A percentile compares a stretch with the other conserved stretches of the same genome.
phyloP scores from a whole-genome alignment of 768 basidiomycete species.

The Gloeopeniophorella convolvens region DNA sequence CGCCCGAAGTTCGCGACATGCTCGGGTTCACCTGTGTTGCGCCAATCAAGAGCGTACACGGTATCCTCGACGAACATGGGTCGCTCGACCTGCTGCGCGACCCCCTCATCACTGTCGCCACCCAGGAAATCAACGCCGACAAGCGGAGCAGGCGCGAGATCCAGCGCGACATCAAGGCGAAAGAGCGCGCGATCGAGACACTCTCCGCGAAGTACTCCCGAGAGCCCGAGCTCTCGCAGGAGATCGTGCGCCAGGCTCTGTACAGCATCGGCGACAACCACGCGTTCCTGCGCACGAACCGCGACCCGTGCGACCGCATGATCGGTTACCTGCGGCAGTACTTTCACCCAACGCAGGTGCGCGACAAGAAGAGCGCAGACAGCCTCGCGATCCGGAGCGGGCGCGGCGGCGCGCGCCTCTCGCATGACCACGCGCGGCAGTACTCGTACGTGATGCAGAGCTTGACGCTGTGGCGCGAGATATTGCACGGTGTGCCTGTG shows the following conservation, averaged over 20 bases:
- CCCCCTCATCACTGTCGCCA: conserved; percentile 67
- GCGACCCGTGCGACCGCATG: conserved; percentile 85
- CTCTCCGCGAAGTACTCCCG: conserved; percentile 59
- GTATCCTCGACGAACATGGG: conserved; percentile 56
- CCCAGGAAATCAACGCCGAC: conserved; percentile 76
- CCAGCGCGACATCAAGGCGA: conserved; percentile 76
- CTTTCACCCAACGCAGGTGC: conserved; percentile 68
- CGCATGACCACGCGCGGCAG: conserved; percentile 80
- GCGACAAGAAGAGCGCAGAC: conserved; percentile 43
- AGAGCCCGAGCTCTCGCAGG: conserved; percentile 47
- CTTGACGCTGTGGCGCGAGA: conserved; percentile 81
- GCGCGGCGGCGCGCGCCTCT: conserved; percentile 70
- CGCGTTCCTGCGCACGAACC: conserved; percentile 78
- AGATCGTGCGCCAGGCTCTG: conserved; percentile 67
- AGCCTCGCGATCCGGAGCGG: conserved; percentile 80
- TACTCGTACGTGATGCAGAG: conserved; percentile 84
- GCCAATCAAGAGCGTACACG: conserved; percentile 71
- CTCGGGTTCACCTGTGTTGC: conserved; percentile 73
- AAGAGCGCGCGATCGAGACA: conserved; percentile 78
- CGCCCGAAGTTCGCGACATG: conserved; percentile 73
- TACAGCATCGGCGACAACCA: conserved; percentile 90
- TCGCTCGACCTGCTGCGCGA: conserved; percentile 68
- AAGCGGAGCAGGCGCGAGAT: conserved; percentile 66
- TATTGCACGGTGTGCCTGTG: conserved; percentile 57
- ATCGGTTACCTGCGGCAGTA: conserved; percentile 67